Percentiles rank a stretch among this genome's conserved stretches.
Conservation (phyloP, 768 basidiomycete genomes). For the Collybia sp. region DNA sequence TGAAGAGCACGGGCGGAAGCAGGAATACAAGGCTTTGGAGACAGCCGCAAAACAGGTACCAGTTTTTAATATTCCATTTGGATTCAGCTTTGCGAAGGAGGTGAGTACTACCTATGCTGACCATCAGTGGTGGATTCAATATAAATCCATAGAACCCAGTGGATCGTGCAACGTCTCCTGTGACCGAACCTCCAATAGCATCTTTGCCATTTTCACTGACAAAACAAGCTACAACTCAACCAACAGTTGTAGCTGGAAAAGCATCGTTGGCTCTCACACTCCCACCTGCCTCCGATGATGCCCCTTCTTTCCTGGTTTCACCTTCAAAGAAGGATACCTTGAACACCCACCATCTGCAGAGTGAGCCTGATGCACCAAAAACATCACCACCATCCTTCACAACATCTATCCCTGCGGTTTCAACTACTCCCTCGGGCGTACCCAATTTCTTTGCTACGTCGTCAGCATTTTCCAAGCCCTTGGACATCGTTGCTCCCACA, state of each 20-base stretch:
- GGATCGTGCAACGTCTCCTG: slow-evolving; percentile 1
- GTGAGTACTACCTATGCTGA: slow-evolving; percentile 27
- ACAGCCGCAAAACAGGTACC: slow-evolving; percentile 53
- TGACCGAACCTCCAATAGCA: slow-evolving; percentile 54
- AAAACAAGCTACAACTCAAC: slow-evolving; percentile 18
- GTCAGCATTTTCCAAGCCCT: slow-evolving; percentile 36
- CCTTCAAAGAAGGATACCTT: too few relatives aligned
- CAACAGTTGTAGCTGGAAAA: slow-evolving; percentile 10
- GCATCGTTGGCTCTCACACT: slow-evolving; percentile 6
- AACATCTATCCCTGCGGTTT: not conserved
- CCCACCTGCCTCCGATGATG: not conserved
- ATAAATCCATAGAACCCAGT: too few relatives aligned
- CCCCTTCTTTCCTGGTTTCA: too few relatives aligned
- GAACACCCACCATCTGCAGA: too few relatives aligned
- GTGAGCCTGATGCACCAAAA: not conserved
- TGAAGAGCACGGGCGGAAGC: slow-evolving; percentile 30
- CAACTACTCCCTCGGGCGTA: slow-evolving; percentile 23
- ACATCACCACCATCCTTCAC: not conserved
- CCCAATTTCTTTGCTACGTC: slow-evolving; percentile 67
- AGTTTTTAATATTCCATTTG: slow-evolving; percentile 53
- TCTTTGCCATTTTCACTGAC: slow-evolving; percentile 62
- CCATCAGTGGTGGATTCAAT: too few relatives aligned
- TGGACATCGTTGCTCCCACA: slow-evolving; percentile 21
- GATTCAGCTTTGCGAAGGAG: slow-evolving; percentile 65
- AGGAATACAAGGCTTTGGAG: slow-evolving; percentile 44